Conservation (phyloP, 164 flowering plant genomes). For the Taxillus chinensis region DNA sequence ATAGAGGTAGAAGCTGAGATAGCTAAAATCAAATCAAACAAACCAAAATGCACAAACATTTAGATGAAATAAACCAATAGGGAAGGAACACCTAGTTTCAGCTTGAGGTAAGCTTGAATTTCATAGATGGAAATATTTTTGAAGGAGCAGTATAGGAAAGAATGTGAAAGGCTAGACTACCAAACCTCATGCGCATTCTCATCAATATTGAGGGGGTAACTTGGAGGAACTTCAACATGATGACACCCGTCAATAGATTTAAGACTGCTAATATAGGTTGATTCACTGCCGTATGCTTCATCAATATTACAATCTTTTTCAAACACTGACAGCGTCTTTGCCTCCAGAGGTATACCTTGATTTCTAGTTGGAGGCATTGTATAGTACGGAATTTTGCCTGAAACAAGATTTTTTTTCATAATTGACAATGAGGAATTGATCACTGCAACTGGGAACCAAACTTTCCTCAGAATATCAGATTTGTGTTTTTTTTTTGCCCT, state of each 20-base stretch:
- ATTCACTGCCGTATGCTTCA: slow-evolving; percentile 63
- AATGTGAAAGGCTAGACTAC: background rate
- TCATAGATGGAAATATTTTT: too few species aligned
- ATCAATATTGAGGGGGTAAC: slow-evolving; percentile 57
- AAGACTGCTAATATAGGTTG: slow-evolving; percentile 88
- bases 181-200: slow-evolving; percentile 70
- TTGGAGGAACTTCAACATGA: slow-evolving; percentile 76
- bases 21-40: too few species aligned
- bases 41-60: too few species aligned
- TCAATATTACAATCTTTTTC: slow-evolving; percentile 84
- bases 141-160: background rate
- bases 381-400: slow-evolving; percentile 91
- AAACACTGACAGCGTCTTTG: slow-evolving; percentile 61
- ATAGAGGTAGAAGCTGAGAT: too few species aligned
- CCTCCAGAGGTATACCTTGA: slow-evolving; percentile 50
- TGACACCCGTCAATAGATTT: slow-evolving; percentile 51
- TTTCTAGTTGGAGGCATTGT: slow-evolving; percentile 83
- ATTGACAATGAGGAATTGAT: background rate
- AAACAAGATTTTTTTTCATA: slow-evolving; percentile 4
- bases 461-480: background rate
- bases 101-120: too few species aligned
- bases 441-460: background rate
- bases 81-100: too few species aligned
- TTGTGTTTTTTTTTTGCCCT: background rate
- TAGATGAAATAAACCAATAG: too few species aligned